Evolutionary conservation across 2,329 filamentous ascomycete species (phyloP), one percentile per base, ranked within the genome.

Genomic region (Magnaporthiopsis rhizophila): DNA sequence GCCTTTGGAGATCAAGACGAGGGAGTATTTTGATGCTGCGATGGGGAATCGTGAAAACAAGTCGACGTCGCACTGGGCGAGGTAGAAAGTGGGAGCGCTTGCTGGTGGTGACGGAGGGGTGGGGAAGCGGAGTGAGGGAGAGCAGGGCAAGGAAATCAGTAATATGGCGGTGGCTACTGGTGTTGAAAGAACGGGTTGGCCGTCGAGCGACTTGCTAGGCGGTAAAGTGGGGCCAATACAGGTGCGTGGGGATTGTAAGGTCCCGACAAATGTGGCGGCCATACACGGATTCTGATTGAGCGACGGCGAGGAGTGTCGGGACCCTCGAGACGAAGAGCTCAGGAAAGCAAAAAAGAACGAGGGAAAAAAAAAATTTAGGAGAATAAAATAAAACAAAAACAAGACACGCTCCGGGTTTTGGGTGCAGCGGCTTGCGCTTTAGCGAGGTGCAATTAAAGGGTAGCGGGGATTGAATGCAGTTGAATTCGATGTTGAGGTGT

Each of bases 71-170:
- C 53, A 58, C 56, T 63, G 53, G 62, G 57, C 57, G 56, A 59
- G 58, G 26, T n/a, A 34, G 62, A 59, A 63, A 63, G 58, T 59
- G 62, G 56, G 56, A 63, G 63, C 36, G 36, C 53, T 38, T 15
- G 38, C 45, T 30, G 36, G 38, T 64, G 58, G 58, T 60, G 63
- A 56, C 63, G 58, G 58, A 56, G 58, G 58, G 60, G 58, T 64
- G 57, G 62, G 62, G 62, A 50, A 64, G 57, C 58, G 62, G 62
- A 63, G 62, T 45, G 57, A 34, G 34, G 62, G 59, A 58, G 62
- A 58, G 12, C 62, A 58, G 56, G 62, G 62, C 36, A 58, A 26
- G 50, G 53, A 57, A 32, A 63, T 63, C 62, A 63, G 57, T 63
- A 63, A 58, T 63, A 63, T 58, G 62, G 62, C 57, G 50, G 62